Evolutionary conservation across 768 basidiomycete species (phyloP), one percentile per base, ranked within the genome.

Genomic region (Amanita phalloides): DNA sequence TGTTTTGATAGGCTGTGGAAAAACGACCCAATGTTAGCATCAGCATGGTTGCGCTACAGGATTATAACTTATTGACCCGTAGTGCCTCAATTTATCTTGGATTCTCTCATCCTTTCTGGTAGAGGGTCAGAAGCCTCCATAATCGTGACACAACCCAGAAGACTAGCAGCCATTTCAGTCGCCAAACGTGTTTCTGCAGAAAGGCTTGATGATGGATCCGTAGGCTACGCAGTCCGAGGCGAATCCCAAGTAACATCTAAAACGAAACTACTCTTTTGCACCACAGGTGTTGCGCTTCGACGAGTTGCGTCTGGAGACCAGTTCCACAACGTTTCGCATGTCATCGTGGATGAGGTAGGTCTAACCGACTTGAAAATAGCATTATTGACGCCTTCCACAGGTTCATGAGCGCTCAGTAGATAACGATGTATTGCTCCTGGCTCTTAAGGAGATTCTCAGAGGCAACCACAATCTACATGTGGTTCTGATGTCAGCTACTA

Each of bases 371-470:
- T 33, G 3, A 3, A 9, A 14, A 13, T 7, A 21, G 3, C 3
- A 36, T 30, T n/a, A 37, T 26, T 51, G 14, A 45, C 33, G 33
- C 25, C 23, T 43, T 6, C 41, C 13, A 35, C 43, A 92, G 87
- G 87, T 90, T 7, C 93, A 97, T 61, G 93, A 97, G 66, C 81
- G 93, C 23, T 90, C 88, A 9, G 81, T 95, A 6, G 93, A 95
- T 59, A 82, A 88, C 20, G 94, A 97, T 63, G 84, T 97, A 58
- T 69, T 97, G 41, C 73, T 97, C 1, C 76, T 95, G 4, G 84
- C 94, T 61, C 70, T 96, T 23, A 81, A 83, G 54, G 86, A 90
- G 58, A 68, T 96, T 11, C 64, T 42, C 69, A 70, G 54, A 72
- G 63, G 17, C 83, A 90, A 59, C 66, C 71, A 20, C 75, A 64